Evolutionary conservation across 1,139 yeast species (phyloP).

Genomic region (Suhomyces anneliseae): DNA sequence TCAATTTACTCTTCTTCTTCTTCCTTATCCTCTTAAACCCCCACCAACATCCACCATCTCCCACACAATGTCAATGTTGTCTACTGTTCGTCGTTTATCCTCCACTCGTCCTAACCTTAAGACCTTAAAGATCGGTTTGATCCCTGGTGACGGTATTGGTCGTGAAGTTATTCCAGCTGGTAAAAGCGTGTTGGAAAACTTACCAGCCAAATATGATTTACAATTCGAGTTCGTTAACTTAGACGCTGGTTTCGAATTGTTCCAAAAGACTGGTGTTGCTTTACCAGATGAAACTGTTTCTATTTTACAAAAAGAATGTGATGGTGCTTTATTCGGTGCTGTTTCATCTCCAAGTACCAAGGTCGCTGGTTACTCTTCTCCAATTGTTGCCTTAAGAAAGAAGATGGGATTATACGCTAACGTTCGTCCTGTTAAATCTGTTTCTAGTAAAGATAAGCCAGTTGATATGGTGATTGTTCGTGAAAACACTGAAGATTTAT

Average conservation of each 20-base stretch:
- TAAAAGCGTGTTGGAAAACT: conserved; percentile 74
- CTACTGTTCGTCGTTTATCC: conserved; percentile 35
- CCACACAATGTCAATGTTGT: conserved; percentile 14
- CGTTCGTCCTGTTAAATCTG: conserved; percentile 96
- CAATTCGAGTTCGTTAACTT: conserved; percentile 82
- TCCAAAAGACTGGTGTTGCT: conserved; percentile 91
- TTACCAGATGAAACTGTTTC: conserved; percentile 90
- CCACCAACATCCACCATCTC: too few species aligned
- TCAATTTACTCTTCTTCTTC: too few species aligned
- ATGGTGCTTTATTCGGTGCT: conserved; percentile 97
- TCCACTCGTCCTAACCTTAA: conserved; percentile 36
- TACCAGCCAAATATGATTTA: conserved; percentile 73
- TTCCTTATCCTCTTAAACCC: too few species aligned
- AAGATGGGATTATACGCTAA: conserved; percentile 93
- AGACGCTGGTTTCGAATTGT: conserved; percentile 92
- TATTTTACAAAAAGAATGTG: conserved; percentile 77
- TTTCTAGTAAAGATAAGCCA: conserved; percentile 76
- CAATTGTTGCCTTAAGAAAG: conserved; percentile 96
- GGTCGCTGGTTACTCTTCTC: conserved; percentile 96
- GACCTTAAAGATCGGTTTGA: conserved; percentile 55
- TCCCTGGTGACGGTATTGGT: conserved; percentile 99
- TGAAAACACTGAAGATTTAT: conserved; percentile 96
- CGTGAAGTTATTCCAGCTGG: conserved; percentile 98
- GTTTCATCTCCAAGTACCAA: conserved; percentile 93
- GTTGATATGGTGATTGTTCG: conserved; percentile 97